Evolutionary conservation across 805 yeast species (phyloP), one percentile per base, ranked within the genome.

Genomic region (Priceomyces medius): DNA sequence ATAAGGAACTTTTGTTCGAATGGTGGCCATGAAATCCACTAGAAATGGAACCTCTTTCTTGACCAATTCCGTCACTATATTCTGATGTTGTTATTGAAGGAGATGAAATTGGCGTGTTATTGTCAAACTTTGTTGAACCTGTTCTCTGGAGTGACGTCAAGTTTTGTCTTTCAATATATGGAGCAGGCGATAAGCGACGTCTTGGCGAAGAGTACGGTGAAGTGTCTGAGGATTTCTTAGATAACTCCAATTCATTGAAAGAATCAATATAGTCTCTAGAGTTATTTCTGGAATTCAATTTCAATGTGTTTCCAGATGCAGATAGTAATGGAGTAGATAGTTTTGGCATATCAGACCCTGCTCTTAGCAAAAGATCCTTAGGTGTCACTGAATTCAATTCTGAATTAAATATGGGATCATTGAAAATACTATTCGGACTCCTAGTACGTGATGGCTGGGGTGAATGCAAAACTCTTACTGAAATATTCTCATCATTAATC

Each of bases 81-180:
- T 42, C 46, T 5, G 46, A 31, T 12, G 52, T 44, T 3, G 46
- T 34, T 4, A 51, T 50, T 8, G 54, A 43, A 1, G 56, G 56
- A 32, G 55, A 81, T 1, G 81, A 71, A 2, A 69, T 55, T 3
- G 86, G 88, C 0, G 83, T 56, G 21, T 43, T 33, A 42, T 43
- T 47, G 7, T 48, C 55, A 14, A 40, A 45, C 31, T 50, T 21
- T 14, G 50, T 40, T 35, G 53, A 55, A 3, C 61, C 51, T 52
- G 79, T 81, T 49, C 80, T 68, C 52, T 81, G 88, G 16, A 81
- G 71, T 0, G 85, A 76, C 10, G 89, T 76, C 55, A 82, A 62
- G 16, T 83, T 84, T 1, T 78, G 73, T 43, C 69, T 68, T 23
- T 61, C 63, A 45, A 61, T 60, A 59, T 69, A 48, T 2, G 72